Base-by-base conservation (phyloP, 805 yeast genomes). In the Monosporozyma servazzii region DNA sequence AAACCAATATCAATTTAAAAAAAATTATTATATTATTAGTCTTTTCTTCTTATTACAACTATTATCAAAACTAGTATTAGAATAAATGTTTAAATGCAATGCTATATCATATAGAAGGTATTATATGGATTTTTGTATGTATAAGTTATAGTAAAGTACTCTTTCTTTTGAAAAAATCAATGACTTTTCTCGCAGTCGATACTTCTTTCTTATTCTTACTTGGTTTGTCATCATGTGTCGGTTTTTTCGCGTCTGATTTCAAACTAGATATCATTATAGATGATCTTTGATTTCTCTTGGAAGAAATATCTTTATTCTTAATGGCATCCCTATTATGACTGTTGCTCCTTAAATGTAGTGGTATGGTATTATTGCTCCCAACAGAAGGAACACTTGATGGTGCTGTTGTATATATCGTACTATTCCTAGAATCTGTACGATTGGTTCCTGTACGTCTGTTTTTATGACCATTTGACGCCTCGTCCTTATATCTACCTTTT, bases 101-200 rank as follows among this genome's bases (percentile, higher is more conserved):
- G 36, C 47, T 44, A 44, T 29, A 44, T 44, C 29, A 29, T 29
- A 44, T 44, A 45, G 18, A 29, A 45, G 29, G n/a, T 31, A 18
- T 4, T 10, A 18, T 25, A 31, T 31, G 11, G 7, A 18, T 31
- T 21, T n/a, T 18, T 31, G 23, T 21, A 48, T 9, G 13, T 15
- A 17, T 23, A 15, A 25, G 36, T 33, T n/a, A 41, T 17, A 39
- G 36, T 41, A 46, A 20, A n/a, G 42, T 47, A 56, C 76, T 79
- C 68, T 87, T 78, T 68, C 90, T 76, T 63, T 83, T 83, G 72
- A 84, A 84, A 64, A 84, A 84, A 65, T 84, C 90, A 76, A 84
- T 79, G 9, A 84, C 89, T 59, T 80, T 81, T 62, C 82, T 80
- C 5, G 93, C 88, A 2, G 93, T 84, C 47, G 89, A 82, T 27